Evolutionary conservation across 2,329 filamentous ascomycete species (phyloP).

Genomic region (Ascochyta viciae-villosae): DNA sequence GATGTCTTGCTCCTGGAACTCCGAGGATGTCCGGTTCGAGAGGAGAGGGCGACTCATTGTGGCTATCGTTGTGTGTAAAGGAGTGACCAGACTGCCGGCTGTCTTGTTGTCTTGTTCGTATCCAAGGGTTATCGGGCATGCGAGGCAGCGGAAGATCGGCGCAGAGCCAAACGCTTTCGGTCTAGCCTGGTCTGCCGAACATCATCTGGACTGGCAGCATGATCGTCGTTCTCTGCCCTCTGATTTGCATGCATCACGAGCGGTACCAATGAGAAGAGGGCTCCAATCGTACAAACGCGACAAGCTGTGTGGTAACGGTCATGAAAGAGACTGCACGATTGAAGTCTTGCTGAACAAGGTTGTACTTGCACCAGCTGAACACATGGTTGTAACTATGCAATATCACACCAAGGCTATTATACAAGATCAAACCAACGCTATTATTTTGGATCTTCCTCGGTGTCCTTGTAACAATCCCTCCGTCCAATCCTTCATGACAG

Average conservation of each 20-base stretch:
- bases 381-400: too few species aligned
- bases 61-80: slow-evolving; percentile 6
- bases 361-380: too few species aligned
- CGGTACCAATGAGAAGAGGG: background rate
- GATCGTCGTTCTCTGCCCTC: slow-evolving; percentile 6
- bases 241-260: slow-evolving; percentile 4
- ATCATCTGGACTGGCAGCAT: slow-evolving; percentile 23
- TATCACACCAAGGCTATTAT: too few species aligned
- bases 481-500: too few species aligned
- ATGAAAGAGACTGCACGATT: background rate
- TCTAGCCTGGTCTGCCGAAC: slow-evolving; percentile 14
- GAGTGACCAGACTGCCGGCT: slow-evolving; percentile 14
- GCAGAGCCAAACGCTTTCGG: slow-evolving; percentile 11
- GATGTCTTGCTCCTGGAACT: slow-evolving; percentile 58
- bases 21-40: slow-evolving; percentile 62
- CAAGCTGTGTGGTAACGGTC: background rate
- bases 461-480: too few species aligned
- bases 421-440: too few species aligned
- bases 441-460: too few species aligned
- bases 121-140: slow-evolving; percentile 9
- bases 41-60: slow-evolving; percentile 57
- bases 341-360: too few species aligned
- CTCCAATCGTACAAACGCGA: background rate
- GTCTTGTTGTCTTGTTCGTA: slow-evolving; percentile 7
- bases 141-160: slow-evolving; percentile 22